Conservation (phyloP, 2,329 filamentous ascomycete species). For the Cladophialophora carrionii region DNA sequence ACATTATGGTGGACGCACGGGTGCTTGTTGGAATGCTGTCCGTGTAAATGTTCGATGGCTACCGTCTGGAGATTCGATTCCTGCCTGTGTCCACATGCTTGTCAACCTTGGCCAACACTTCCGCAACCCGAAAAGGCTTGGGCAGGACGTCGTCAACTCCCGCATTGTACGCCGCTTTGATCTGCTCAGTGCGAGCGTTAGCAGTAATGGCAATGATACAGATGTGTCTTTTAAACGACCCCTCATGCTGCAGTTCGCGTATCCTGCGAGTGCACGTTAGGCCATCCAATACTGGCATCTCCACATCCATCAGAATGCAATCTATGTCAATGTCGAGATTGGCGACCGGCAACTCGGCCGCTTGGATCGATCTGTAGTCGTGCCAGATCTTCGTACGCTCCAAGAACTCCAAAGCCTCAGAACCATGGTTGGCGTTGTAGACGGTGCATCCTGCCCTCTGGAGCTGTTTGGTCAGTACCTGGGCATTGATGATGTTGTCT, state of each 20-base stretch:
- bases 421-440: constrained; percentile 44
- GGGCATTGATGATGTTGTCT: constrained; percentile 50
- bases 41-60: background rate
- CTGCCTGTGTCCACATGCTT: constrained; percentile 40
- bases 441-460: constrained; percentile 43
- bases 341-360: background rate
- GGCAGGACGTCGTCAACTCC: constrained; percentile 78
- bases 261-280: constrained; percentile 72
- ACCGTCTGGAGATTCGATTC: background rate
- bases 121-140: constrained; percentile 73
- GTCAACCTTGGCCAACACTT: constrained; percentile 68
- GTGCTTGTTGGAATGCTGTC: background rate
- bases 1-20: background rate
- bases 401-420: constrained; percentile 50
- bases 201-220: constrained; percentile 33
- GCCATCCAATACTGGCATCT: constrained; percentile 83
- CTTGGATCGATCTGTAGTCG: constrained; percentile 5
- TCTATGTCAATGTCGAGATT: constrained; percentile 48
- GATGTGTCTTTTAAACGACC: constrained; percentile 28
- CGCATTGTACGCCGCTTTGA: constrained; percentile 68
- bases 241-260: constrained; percentile 66
- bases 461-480: constrained; percentile 45
- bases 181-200: constrained; percentile 61
- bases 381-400: constrained; percentile 32
- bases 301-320: constrained; percentile 76